Evolutionary conservation across 805 yeast genomes (phyloP).

Genomic region (Diddensiella transvaalensis): DNA sequence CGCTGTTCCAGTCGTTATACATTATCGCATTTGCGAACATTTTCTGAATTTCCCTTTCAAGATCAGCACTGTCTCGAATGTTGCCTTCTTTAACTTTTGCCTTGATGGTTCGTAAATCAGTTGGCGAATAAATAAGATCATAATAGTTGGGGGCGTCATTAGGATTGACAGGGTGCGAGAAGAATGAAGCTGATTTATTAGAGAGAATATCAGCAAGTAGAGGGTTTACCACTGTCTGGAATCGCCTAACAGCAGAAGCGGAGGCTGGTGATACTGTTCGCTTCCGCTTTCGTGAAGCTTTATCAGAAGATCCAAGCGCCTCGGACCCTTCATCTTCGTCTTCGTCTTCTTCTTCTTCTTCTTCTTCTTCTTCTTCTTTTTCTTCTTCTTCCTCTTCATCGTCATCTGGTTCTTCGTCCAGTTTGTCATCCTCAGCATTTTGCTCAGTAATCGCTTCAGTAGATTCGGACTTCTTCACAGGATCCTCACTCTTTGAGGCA

Average conservation of each 20-base stretch:
- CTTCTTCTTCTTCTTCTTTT: slow-evolving; percentile 10
- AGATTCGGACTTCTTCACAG: not conserved
- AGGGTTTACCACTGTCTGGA: slow-evolving; percentile 59
- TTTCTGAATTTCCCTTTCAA: slow-evolving; percentile 64
- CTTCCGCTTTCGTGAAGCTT: slow-evolving; percentile 11
- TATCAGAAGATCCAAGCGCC: slow-evolving; percentile 1
- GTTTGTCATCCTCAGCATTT: slow-evolving; percentile 4
- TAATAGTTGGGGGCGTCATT: slow-evolving; percentile 69
- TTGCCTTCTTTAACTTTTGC: slow-evolving; percentile 55
- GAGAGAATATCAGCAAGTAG: slow-evolving; percentile 62
- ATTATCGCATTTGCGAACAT: slow-evolving; percentile 84
- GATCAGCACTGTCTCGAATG: slow-evolving; percentile 45
- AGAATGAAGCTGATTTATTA: slow-evolving; percentile 70
- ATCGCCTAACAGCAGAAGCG: slow-evolving; percentile 38
- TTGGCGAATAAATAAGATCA: slow-evolving; percentile 57
- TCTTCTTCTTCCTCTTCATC: slow-evolving; percentile 8
- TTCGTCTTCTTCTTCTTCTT: slow-evolving; percentile 11
- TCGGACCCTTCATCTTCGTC: slow-evolving; percentile 15
- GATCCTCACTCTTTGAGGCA: slow-evolving; percentile 1
- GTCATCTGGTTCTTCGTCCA: slow-evolving; percentile 5
- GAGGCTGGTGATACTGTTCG: slow-evolving; percentile 19
- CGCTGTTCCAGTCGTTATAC: slow-evolving; percentile 68
- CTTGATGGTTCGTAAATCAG: slow-evolving; percentile 62
- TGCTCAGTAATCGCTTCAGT: slow-evolving; percentile 3
- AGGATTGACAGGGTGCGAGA: slow-evolving; percentile 63